A percentile compares a stretch with the other conserved stretches of the same genome.
phyloP scores from a whole-genome alignment of 2,329 filamentous ascomycete species.

The Trichophyton schoenleinii region DNA sequence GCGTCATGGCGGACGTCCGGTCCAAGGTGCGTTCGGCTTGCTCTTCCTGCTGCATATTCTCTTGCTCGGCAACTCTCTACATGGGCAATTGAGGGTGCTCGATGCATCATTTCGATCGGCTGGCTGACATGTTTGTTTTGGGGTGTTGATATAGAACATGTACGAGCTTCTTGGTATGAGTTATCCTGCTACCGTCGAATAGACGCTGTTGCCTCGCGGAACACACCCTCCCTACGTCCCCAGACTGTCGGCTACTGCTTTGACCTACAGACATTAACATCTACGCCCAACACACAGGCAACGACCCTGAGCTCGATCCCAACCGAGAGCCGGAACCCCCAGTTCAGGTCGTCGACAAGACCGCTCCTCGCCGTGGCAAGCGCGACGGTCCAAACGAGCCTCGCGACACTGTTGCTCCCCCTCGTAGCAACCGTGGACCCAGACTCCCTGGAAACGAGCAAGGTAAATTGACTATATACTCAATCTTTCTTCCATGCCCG shows the following conservation, averaged over 20 bases:
- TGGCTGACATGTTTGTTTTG: constrained; percentile 15
- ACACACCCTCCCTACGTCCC: too few species aligned
- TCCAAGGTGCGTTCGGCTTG: constrained; percentile 35
- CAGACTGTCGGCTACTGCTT: not conserved
- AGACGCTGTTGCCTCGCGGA: not conserved
- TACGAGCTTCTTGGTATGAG: constrained; percentile 91
- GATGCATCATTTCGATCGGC: not conserved
- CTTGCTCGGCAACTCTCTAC: not conserved
- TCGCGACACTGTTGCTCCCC: constrained; percentile 19
- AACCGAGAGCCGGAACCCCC: constrained; percentile 66
- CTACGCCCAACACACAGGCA: constrained; percentile 37
- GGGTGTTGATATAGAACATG: constrained; percentile 55
- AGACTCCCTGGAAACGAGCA: constrained; percentile 64
- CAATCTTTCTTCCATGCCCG: not conserved
- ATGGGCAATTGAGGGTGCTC: constrained; percentile 10
- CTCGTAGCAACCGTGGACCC: constrained; percentile 29
- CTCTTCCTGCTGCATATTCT: constrained; percentile 6
- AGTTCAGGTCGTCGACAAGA: constrained; percentile 76
- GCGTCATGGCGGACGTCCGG: constrained; percentile 42
- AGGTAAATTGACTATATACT: constrained; percentile 48
- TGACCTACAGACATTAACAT: constrained; percentile 1
- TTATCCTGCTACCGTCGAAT: not conserved
- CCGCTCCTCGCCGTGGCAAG: constrained; percentile 63
- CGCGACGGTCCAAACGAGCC: constrained; percentile 62
- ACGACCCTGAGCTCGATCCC: constrained; percentile 57